Conservation (phyloP, 305 asterid species). For the Fraxinus ornus region DNA sequence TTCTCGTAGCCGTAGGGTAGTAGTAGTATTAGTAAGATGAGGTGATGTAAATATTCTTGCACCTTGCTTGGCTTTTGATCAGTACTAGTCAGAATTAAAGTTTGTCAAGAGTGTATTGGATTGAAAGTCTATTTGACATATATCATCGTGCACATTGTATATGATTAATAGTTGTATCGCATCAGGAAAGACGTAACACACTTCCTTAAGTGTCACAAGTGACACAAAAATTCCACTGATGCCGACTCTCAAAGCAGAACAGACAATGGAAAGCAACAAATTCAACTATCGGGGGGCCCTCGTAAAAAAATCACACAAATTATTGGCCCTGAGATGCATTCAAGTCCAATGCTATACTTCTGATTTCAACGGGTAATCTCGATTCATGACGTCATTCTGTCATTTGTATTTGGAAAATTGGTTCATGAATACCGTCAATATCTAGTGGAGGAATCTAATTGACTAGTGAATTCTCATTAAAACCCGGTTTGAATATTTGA, state of each 20-base stretch:
- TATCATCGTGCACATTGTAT: background rate
- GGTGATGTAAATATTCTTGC: constrained; percentile 54
- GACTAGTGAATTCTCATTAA: background rate
- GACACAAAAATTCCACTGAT: background rate
- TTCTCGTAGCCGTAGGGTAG: constrained; percentile 17
- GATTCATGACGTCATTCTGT: background rate
- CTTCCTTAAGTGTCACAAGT: background rate
- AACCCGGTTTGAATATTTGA: background rate
- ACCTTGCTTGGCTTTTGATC: background rate
- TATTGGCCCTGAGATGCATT: background rate
- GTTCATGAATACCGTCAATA: background rate
- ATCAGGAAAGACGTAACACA: background rate
- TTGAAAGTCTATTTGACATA: background rate
- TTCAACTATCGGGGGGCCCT: background rate
- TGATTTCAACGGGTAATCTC: background rate
- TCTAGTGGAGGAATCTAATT: background rate
- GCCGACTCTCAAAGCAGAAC: background rate
- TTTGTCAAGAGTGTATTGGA: background rate
- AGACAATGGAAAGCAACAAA: background rate
- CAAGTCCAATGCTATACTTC: background rate
- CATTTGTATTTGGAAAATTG: background rate
- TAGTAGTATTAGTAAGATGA: constrained; percentile 21
- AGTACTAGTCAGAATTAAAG: background rate
- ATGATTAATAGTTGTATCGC: background rate
- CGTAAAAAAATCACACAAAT: background rate